phyloP scores from a whole-genome alignment of 192 early-diverging fungal species.

The Fimicolochytrium jonesii region DNA sequence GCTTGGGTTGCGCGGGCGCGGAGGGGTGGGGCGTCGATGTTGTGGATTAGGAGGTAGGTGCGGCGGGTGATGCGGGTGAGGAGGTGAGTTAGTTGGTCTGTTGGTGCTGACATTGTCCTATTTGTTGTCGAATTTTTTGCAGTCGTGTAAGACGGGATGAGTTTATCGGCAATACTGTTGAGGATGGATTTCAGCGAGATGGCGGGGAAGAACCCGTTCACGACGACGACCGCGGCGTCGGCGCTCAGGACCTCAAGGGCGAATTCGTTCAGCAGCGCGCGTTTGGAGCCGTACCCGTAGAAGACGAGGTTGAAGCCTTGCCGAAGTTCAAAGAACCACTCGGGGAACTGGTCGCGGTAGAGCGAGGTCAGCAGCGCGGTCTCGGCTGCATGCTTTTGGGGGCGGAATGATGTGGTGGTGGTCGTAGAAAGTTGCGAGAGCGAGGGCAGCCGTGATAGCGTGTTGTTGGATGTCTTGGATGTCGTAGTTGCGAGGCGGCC shows the following conservation, averaged over 20 bases:
- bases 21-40: conserved; percentile 78
- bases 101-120: too few species aligned
- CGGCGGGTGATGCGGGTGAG: conserved; percentile 55
- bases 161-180: conserved; percentile 46
- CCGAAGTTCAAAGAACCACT: conserved; percentile 85
- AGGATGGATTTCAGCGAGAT: conserved; percentile 70
- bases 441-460: conserved; percentile 73
- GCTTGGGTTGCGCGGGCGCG: conserved; percentile 66
- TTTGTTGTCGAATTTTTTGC: too few species aligned
- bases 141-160: conserved; percentile 49
- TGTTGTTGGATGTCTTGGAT: conserved; percentile 80
- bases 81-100: conserved; percentile 69
- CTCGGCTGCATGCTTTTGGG: conserved; percentile 19
- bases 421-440: conserved; percentile 69
- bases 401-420: not conserved
- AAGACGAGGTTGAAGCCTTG: conserved; percentile 85
- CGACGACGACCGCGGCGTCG: conserved; percentile 63
- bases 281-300: conserved; percentile 94
- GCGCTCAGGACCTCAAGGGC: conserved; percentile 41
- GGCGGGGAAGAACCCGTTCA: conserved; percentile 85
- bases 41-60: conserved; percentile 80
- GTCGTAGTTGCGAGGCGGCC: too few species aligned
- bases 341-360: conserved; percentile 51
- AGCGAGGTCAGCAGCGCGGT: conserved; percentile 30
- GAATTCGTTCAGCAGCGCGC: conserved; percentile 72